Conservation (phyloP, 75 land plant genomes). For the Pseudotsuga menziesii region DNA sequence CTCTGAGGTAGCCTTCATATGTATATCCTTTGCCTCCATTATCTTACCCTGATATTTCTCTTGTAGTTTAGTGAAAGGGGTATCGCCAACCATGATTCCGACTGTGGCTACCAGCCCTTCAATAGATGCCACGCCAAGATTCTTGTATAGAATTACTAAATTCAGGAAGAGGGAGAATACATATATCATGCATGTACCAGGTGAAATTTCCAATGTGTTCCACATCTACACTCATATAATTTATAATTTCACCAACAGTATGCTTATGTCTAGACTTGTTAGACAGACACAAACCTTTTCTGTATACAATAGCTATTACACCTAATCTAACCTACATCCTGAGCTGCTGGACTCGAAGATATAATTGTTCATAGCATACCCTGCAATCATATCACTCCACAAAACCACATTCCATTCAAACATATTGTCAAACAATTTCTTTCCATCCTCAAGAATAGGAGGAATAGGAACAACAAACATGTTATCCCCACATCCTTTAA, state of each 20-base stretch:
- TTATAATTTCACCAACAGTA: constrained; percentile 50
- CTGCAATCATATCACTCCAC: too few relatives aligned
- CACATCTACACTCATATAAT: constrained; percentile 48
- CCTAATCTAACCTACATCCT: constrained; percentile 28
- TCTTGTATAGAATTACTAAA: constrained; percentile 25
- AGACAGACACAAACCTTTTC: constrained; percentile 36
- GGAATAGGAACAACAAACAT: too few relatives aligned
- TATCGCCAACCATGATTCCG: constrained; percentile 23
- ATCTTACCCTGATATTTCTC: constrained; percentile 40
- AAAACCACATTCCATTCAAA: too few relatives aligned
- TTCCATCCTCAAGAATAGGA: too few relatives aligned
- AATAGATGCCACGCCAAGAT: constrained; percentile 29
- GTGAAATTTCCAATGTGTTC: constrained; percentile 36
- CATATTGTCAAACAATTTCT: too few relatives aligned
- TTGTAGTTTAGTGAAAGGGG: constrained; percentile 37
- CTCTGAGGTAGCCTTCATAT: constrained; percentile 46
- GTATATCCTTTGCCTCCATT: constrained; percentile 46
- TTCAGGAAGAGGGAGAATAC: constrained; percentile 43
- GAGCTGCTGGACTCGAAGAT: constrained; percentile 26
- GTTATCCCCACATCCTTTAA: too few relatives aligned
- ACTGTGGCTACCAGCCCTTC: constrained; percentile 33
- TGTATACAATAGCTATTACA: constrained; percentile 40
- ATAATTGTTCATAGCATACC: too few relatives aligned
- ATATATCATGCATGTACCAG: constrained; percentile 42
- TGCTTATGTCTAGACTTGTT: constrained; percentile 34